A percentile compares a stretch with the other conserved stretches of the same genome.
These are phyloP conservation scores for Wickerhamiella nectarea DNA, from an alignment of 805 yeast genomes.

Conservation along the genomic window DNA sequence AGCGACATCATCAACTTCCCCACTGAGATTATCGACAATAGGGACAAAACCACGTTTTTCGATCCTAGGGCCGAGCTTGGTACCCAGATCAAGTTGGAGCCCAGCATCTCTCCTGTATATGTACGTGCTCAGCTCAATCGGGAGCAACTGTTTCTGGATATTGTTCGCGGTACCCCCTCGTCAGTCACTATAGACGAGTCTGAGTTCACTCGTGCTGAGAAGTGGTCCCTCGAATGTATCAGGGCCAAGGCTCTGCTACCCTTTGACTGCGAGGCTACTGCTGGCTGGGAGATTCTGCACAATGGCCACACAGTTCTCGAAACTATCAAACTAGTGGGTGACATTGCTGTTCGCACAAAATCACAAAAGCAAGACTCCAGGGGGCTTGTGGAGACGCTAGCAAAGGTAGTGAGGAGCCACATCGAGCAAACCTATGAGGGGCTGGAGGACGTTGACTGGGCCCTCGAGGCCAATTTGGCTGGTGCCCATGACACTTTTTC, in stretches of 20 bases:
- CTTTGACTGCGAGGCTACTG: not conserved
- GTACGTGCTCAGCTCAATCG: slow-evolving; percentile 10
- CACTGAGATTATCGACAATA: slow-evolving; percentile 33
- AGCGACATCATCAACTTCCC: slow-evolving; percentile 10
- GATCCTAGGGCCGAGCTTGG: slow-evolving; percentile 8
- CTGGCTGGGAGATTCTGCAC: slow-evolving; percentile 22
- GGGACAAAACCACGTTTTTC: slow-evolving; percentile 41
- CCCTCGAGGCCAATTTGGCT: not conserved
- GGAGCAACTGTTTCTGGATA: slow-evolving; percentile 11
- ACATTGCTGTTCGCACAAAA: slow-evolving; percentile 1
- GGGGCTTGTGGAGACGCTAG: not conserved
- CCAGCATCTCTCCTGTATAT: slow-evolving; percentile 11
- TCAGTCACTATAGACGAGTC: not conserved
- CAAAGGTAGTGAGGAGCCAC: not conserved
- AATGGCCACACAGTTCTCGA: slow-evolving; percentile 21
- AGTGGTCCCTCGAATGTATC: slow-evolving; percentile 23
- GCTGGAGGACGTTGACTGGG: not conserved
- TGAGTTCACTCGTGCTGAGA: slow-evolving; percentile 27
- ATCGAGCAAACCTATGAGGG: not conserved
- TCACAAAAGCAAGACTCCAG: not conserved
- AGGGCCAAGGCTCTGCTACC: not conserved
- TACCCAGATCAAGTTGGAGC: slow-evolving; percentile 10
- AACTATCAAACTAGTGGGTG: slow-evolving; percentile 15
- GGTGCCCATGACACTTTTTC: not conserved
- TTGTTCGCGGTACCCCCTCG: not conserved